These are phyloP conservation scores for Candida sakaeoensis DNA, from an alignment of 805 yeast species.

Conservation along the genomic window DNA sequence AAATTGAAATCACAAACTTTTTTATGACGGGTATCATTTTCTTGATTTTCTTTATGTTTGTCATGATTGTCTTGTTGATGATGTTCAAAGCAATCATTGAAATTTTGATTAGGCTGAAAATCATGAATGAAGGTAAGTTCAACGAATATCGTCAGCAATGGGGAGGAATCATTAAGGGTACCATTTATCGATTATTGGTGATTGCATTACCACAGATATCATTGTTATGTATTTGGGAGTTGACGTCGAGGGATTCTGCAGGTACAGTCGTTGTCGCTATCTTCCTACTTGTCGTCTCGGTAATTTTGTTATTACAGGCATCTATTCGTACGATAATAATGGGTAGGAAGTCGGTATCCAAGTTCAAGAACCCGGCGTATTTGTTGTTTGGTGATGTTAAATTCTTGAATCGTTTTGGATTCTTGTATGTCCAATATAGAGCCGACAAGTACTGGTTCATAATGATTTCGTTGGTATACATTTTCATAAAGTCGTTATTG, in stretches of 20 bases:
- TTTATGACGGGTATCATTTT: slow-evolving; percentile 86
- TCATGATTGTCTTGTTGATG: slow-evolving; percentile 50
- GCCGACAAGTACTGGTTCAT: slow-evolving; percentile 88
- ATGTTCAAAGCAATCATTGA: slow-evolving; percentile 70
- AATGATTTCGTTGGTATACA: slow-evolving; percentile 57
- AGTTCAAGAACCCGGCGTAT: slow-evolving; percentile 90
- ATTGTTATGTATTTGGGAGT: slow-evolving; percentile 84
- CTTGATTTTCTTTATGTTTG: slow-evolving; percentile 72
- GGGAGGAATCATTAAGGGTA: slow-evolving; percentile 83
- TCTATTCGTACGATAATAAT: slow-evolving; percentile 66
- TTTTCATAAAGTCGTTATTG: slow-evolving; percentile 70
- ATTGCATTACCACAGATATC: slow-evolving; percentile 87
- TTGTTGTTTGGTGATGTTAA: slow-evolving; percentile 79
- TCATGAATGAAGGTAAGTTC: slow-evolving; percentile 63
- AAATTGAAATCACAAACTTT: slow-evolving; percentile 80
- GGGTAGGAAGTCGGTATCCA: slow-evolving; percentile 66
- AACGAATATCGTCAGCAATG: slow-evolving; percentile 77
- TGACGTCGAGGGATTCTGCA: slow-evolving; percentile 75
- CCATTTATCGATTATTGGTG: slow-evolving; percentile 75
- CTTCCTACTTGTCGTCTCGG: slow-evolving; percentile 55
- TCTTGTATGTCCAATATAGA: slow-evolving; percentile 84
- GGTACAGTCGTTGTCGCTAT: slow-evolving; percentile 81
- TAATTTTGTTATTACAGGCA: slow-evolving; percentile 66
- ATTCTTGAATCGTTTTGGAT: slow-evolving; percentile 84
- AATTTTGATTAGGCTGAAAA: slow-evolving; percentile 52